Evolutionary conservation across 2,329 filamentous ascomycete genomes (phyloP).

Genomic region (Fonsecaea monophora): DNA sequence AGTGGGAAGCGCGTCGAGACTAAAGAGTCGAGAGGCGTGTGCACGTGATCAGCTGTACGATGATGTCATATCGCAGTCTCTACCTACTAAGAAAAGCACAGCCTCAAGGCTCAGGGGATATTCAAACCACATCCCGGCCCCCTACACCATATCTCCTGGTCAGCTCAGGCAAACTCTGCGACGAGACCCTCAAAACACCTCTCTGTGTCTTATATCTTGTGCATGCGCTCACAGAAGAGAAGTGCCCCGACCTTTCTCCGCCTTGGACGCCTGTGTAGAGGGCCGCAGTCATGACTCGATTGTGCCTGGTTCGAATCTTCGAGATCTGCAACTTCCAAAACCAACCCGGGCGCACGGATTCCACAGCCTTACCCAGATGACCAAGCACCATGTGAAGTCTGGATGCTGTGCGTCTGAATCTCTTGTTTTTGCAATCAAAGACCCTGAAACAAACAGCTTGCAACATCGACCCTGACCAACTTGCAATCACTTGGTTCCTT

Average conservation of each 20-base stretch:
- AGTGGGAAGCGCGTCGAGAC: slow-evolving; percentile 9
- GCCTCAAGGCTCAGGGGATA: slow-evolving; percentile 14
- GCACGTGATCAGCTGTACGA: background rate
- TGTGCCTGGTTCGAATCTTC: slow-evolving; percentile 10
- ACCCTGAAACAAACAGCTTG: background rate
- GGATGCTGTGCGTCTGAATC: background rate
- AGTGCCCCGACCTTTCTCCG: background rate
- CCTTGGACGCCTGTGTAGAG: background rate
- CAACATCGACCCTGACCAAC: background rate
- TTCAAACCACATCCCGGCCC: background rate
- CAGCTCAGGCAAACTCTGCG: slow-evolving; percentile 19
- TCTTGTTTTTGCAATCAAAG: background rate
- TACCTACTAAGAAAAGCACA: background rate
- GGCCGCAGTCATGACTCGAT: slow-evolving; percentile 15
- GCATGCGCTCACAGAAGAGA: background rate
- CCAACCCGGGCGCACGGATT: background rate
- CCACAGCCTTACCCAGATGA: slow-evolving; percentile 17
- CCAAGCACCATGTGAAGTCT: slow-evolving; percentile 1
- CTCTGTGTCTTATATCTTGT: background rate
- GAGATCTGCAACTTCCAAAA: slow-evolving; percentile 8
- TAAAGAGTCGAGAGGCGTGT: background rate
- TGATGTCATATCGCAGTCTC: slow-evolving; percentile 8
- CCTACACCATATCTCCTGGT: background rate
- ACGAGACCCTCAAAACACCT: background rate
- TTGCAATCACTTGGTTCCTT: background rate